Evolutionary conservation across 257 asterid genomes (phyloP), one percentile per base, ranked within the genome.

Genomic region (Solanum chiquidenum): DNA sequence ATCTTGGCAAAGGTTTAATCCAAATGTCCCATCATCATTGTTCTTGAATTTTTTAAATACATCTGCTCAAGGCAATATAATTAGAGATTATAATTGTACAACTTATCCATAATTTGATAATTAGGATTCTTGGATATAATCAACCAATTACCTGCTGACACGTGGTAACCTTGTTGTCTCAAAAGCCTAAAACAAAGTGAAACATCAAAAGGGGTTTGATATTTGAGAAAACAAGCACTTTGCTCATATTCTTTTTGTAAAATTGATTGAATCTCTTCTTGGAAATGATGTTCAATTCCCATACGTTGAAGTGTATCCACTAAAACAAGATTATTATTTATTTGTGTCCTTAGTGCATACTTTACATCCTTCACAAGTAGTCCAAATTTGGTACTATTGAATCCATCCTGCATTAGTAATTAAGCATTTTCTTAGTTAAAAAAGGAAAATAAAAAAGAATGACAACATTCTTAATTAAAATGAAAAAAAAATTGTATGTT

Each of bases 161-260:
- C 90, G 25, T 60, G 25, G 83, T 90, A 82, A 37, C 94, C 95
- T 35, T 91, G 62, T 88, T 92, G 94, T 88, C 95, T 87, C 83
- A 88, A 40, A 23, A 92, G 91, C 64, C 94, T 87, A 79, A 93
- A 93, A 83, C 79, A 89, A 23, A 93, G 93, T 8, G 93, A 92
- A 90, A 88, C 89, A 16, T 87, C 52, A 49, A 49, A 62, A 25
- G 88, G 90, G 13, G 82, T 72, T 58, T 76, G 58, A 72, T 52
- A 74, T 25, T 88, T 87, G 64, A 68, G 21, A 68, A 66, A 68
- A 40, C 52, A 33, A 85, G 52, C 68, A 7, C 12, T 62, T 9
- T 82, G 23, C 9, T 5, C 7, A 44, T 90, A 88, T 29, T 76
- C 69, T 52, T 69, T 83, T 52, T 37, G 33, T 55, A 92, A 69